These are phyloP conservation scores for Cardamine resedifolia DNA, from an alignment of 345 rosid genomes.

Conservation along the genomic window DNA sequence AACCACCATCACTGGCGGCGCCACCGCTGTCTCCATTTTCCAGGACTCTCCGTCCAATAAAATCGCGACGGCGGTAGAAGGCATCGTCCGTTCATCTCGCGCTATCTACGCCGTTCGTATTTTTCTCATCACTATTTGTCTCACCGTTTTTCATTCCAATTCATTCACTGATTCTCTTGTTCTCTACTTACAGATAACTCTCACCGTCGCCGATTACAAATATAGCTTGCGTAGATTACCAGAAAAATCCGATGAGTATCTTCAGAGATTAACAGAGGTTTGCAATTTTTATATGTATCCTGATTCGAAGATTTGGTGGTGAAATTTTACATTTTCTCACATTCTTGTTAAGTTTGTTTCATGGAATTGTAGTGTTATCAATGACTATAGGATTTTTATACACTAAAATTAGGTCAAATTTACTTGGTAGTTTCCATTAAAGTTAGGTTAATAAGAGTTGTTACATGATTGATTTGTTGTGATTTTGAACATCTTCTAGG, in stretches of 20 bases:
- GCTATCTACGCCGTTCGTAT: conserved; percentile 51
- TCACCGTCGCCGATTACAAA: conserved; percentile 69
- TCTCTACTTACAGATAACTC: conserved; percentile 49
- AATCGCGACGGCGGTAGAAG: conserved; percentile 40
- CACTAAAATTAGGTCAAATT: neutral
- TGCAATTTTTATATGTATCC: neutral
- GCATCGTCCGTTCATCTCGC: conserved; percentile 59
- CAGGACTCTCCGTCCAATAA: conserved; percentile 32
- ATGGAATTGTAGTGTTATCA: conserved; percentile 2
- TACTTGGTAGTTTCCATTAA: neutral
- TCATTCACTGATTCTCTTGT: neutral
- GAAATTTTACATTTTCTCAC: neutral
- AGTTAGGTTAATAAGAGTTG: neutral
- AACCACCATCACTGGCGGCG: conserved; percentile 23
- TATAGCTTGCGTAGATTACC: conserved; percentile 47
- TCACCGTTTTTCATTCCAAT: neutral
- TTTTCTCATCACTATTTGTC: neutral
- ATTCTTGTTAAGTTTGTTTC: neutral
- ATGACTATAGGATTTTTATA: neutral
- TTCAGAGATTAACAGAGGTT: conserved; percentile 61
- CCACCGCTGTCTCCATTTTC: conserved; percentile 27
- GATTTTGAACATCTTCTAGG: neutral
- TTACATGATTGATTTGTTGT: neutral
- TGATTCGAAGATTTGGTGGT: neutral
- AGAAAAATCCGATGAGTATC: conserved; percentile 52